These are phyloP conservation scores for Forsythia suspensa DNA, from an alignment of 257 asterid genomes.

Conservation along the genomic window DNA sequence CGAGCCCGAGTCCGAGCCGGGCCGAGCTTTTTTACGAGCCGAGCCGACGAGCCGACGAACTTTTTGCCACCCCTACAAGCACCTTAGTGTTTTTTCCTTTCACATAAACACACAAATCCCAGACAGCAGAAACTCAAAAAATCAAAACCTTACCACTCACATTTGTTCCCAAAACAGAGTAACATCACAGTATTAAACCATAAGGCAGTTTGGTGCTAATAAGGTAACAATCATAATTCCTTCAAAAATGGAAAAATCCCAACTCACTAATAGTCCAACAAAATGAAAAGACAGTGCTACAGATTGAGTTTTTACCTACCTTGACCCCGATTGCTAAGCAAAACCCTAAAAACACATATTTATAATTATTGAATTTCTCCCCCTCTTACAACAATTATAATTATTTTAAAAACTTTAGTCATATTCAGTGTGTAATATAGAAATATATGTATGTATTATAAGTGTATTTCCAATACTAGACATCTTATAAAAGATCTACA, in stretches of 20 bases:
- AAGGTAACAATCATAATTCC: constrained; percentile 28
- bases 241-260: constrained; percentile 17
- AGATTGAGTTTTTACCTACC: constrained; percentile 59
- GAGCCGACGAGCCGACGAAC: no score
- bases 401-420: constrained; percentile 15
- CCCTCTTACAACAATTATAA: constrained; percentile 25
- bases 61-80: no score
- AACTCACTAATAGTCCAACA: constrained; percentile 29
- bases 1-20: no score
- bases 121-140: constrained; percentile 13
- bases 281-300: constrained; percentile 35
- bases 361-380: constrained; percentile 6
- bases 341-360: constrained; percentile 58
- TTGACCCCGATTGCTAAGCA: constrained; percentile 49
- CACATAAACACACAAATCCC: constrained; percentile 14
- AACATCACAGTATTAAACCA: constrained; percentile 20
- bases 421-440: not conserved
- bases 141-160: constrained; percentile 6
- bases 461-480: no score
- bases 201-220: constrained; percentile 20
- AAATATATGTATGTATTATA: not conserved
- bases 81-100: not conserved
- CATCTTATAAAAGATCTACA: no score
- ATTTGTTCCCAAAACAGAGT: constrained; percentile 18
- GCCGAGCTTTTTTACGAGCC: no score